Base-by-base conservation (phyloP, 2,329 filamentous ascomycete species). In the Kalaharituber pfeilii region DNA sequence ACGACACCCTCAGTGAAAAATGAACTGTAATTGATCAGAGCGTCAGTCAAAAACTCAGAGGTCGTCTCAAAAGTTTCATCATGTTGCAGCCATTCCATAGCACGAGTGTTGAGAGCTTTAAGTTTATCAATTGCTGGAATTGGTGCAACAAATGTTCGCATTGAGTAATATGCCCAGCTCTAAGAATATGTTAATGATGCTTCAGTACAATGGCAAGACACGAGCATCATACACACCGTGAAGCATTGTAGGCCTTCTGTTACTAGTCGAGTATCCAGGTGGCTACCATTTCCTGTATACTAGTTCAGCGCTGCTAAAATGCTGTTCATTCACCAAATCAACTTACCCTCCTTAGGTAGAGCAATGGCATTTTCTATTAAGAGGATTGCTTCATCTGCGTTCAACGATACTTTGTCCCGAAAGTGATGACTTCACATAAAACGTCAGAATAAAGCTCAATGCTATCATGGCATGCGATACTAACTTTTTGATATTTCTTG, bases 141-240 rank as follows among this genome's bases (percentile, higher is more conserved):
- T 29, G 76, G 74, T 47, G 75, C 73, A 2, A 75, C 70, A 50
- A 79, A 78, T 26, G 76, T 73, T 29, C 77, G 75, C 62, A 86
- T 82, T 4, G 79, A 80, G 63, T 86, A 87, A 61, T 78, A 73
- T 28, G 86, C 75, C 83, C 84, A 89, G 3, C 81, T 75, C 80
- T 84, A 53, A 11, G 30, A n/a, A n/a, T n/a, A n/a, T 47, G 56
- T 33, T 36, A 60, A 52, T 62, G 59, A 42, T 50, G 29, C 57
- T 49, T 56, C 55, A 30, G 5, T 52, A 52, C 49, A 53, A 50
- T 25, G 53, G 52, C n/a, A 24, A 8, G 45, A 30, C 20, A n/a
- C 11, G 59, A 54, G 54, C 26, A 54, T 28, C n/a, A 50, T 3
- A 50, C 33, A 52, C 67, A 80, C 79, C 69, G 82, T 78, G 52